Evolutionary conservation across 371 early-diverging fungal species (phyloP).

Genomic region (Caulochytrium protostelioides): DNA sequence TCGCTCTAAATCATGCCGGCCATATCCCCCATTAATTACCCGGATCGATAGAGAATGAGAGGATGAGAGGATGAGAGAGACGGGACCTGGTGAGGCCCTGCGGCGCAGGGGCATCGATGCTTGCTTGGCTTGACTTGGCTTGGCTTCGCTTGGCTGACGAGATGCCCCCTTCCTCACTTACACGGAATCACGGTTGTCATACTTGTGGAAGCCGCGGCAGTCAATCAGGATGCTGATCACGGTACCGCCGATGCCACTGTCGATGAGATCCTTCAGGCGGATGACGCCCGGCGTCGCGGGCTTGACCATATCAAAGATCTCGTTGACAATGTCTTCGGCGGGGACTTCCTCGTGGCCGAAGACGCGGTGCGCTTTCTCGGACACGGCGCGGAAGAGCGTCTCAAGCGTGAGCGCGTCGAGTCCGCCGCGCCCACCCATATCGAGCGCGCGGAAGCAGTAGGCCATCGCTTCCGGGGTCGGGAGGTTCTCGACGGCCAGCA

Average conservation of each 20-base stretch:
- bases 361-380: neutral
- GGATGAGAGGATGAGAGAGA: too few relatives aligned
- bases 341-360: neutral
- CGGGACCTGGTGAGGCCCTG: too few relatives aligned
- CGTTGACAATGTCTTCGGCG: slow-evolving; percentile 8
- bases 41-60: too few relatives aligned
- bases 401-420: slow-evolving; percentile 14
- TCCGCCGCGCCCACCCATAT: slow-evolving; percentile 15
- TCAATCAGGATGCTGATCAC: neutral
- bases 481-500: slow-evolving; percentile 23
- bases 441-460: slow-evolving; percentile 18
- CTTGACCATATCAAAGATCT: slow-evolving; percentile 31
- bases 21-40: too few relatives aligned
- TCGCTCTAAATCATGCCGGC: too few relatives aligned
- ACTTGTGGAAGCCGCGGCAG: too few relatives aligned
- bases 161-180: too few relatives aligned
- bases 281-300: slow-evolving; percentile 7
- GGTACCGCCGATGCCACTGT: neutral
- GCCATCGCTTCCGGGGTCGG: slow-evolving; percentile 16
- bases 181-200: too few relatives aligned
- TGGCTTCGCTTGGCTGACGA: too few relatives aligned
- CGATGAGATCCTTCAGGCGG: slow-evolving; percentile 11
- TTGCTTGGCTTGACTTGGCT: too few relatives aligned
- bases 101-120: too few relatives aligned
- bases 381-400: slow-evolving; percentile 14